Evolutionary conservation across 1,139 yeast species (phyloP).

Genomic region (Candida tunisiensis): DNA sequence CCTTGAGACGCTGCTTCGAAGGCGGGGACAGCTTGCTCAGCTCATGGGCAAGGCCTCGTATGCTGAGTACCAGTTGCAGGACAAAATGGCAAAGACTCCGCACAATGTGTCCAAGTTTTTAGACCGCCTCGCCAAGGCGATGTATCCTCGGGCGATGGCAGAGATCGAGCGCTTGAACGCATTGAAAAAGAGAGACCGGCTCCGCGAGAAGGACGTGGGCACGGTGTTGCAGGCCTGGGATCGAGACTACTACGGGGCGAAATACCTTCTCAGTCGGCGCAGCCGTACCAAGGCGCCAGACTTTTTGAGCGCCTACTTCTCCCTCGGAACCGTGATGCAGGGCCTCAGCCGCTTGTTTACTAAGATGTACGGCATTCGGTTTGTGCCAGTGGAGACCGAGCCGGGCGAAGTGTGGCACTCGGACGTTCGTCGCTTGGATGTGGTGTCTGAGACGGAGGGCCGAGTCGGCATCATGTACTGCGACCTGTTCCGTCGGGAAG

Average conservation of each 20-base stretch:
- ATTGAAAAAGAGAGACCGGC: constrained; percentile 3
- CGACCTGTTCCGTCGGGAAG: constrained; percentile 44
- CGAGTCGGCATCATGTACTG: constrained; percentile 49
- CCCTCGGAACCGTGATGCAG: constrained; percentile 74
- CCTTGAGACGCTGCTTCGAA: constrained; percentile 41
- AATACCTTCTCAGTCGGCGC: constrained; percentile 17
- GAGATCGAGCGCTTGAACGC: constrained; percentile 12
- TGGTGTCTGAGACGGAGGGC: constrained; percentile 42
- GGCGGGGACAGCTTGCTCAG: constrained; percentile 56
- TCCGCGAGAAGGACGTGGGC: constrained; percentile 2
- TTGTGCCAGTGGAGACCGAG: constrained; percentile 46
- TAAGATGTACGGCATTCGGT: constrained; percentile 56
- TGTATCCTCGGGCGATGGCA: constrained; percentile 32
- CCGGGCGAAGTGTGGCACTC: constrained; percentile 81
- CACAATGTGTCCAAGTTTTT: constrained; percentile 60
- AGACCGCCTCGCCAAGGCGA: constrained; percentile 34
- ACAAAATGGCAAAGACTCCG: constrained; percentile 81
- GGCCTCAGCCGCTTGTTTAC: constrained; percentile 64
- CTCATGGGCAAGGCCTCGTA: constrained; percentile 59
- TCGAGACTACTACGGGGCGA: constrained; percentile 49
- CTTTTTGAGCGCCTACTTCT: constrained; percentile 30
- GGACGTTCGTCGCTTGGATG: constrained; percentile 76
- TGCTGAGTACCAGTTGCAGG: constrained; percentile 69
- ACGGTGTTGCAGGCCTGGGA: constrained; percentile 43
- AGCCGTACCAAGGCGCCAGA: constrained; percentile 4